A percentile compares a stretch with the other conserved stretches of the same genome.
Conservation (phyloP, 306 rosid species). For the Dalbergia oliveri region DNA sequence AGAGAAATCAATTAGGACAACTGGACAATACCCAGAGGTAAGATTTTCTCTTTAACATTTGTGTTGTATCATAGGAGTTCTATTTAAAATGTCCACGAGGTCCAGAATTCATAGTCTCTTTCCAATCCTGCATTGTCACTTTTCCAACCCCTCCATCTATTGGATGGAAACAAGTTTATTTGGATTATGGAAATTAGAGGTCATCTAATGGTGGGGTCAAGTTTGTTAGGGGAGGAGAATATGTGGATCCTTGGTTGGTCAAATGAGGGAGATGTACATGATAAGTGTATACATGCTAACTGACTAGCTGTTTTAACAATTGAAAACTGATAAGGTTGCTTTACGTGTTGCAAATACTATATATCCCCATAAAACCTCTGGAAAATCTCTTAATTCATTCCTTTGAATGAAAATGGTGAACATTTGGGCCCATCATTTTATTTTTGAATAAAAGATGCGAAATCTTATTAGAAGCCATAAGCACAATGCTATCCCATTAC, state of each 20-base stretch:
- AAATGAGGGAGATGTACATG: not conserved
- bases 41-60: too few relatives aligned
- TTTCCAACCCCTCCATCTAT: not conserved
- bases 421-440: not conserved
- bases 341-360: not conserved
- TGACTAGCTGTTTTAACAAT: too few relatives aligned
- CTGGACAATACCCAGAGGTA: too few relatives aligned
- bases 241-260: not conserved
- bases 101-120: not conserved
- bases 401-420: not conserved
- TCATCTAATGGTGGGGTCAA: conserved; percentile 5
- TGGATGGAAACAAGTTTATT: not conserved
- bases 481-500: too few relatives aligned
- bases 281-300: too few relatives aligned
- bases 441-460: not conserved
- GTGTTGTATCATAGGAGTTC: not conserved
- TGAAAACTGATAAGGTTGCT: too few relatives aligned
- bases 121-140: too few relatives aligned
- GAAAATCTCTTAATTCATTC: not conserved
- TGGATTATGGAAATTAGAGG: conserved; percentile 8
- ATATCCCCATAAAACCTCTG: not conserved
- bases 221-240: not conserved
- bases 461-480: not conserved
- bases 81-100: conserved; percentile 18
- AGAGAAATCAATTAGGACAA: too few relatives aligned